Base-by-base conservation (phyloP, 1,139 yeast species). In the Saccharomycopsis hybrid region DNA sequence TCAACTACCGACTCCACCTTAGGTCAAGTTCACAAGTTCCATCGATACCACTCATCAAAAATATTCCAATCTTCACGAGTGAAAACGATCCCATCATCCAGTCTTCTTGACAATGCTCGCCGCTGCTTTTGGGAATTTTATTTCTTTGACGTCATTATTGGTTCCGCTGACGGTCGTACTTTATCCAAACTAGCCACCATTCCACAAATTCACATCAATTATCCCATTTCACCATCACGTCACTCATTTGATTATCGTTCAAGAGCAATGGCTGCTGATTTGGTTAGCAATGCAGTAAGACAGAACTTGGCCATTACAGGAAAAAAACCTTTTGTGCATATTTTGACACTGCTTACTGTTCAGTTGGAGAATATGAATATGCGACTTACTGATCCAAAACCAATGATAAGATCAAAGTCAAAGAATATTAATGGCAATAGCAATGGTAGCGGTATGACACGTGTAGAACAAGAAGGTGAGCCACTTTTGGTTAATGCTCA, bases 101-200 rank as follows among this genome's bases (percentile, higher is more conserved):
- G 45, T 9, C 41, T 67, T 7, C 55, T 60, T 35, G 75, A 74
- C 47, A 61, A 66, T 41, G 71, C 71, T 4, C 63, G 79, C 50
- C 62, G 77, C 51, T 63, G 72, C 3, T 69, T 72, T 52, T 74
- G 78, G 78, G 80, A 75, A 50, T 57, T 73, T 5, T 69, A 71
- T 57, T 74, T 73, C 56, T 64, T 74, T 48, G 80, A 75, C 58
- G 71, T 74, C 7, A 64, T 74, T 38, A 72, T 73, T 52, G 78
- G 78, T 0, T 73, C 77, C 2, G 76, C 80, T 1, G 76, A 74
- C 47, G 80, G 79, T n/a, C 65, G 64, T 48, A 63, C 77, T 0
- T 61, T 71, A 9, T 71, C 78, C 1, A 57, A 61, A n/a, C 55
- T 75, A 9, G 68, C 73, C 1, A 57, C 64, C 0, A 51, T 65